These are phyloP conservation scores for Fusarium sp. DNA, from an alignment of 2,329 filamentous ascomycete genomes.

Conservation along the genomic window DNA sequence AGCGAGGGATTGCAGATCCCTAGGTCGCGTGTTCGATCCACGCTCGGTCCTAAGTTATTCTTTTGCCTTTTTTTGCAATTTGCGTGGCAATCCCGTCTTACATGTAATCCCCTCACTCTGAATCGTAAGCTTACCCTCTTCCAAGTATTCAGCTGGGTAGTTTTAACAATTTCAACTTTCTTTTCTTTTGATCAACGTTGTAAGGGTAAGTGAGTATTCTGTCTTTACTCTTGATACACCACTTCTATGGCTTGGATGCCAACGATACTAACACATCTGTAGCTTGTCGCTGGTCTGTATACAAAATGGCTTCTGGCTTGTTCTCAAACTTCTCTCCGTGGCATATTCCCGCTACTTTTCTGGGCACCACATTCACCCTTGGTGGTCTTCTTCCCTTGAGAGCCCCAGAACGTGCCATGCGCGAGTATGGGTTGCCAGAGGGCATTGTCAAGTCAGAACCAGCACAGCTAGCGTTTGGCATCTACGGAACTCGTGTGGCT, in stretches of 20 bases:
- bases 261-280: not conserved
- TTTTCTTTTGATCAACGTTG: not conserved
- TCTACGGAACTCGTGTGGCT: slow-evolving; percentile 42
- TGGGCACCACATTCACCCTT: slow-evolving; percentile 51
- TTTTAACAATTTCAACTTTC: not conserved
- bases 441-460: slow-evolving; percentile 49
- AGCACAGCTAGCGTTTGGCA: slow-evolving; percentile 51
- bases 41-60: slow-evolving; percentile 33
- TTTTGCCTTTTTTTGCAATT: slow-evolving; percentile 17
- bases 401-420: slow-evolving; percentile 51
- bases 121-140: not conserved
- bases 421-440: slow-evolving; percentile 52
- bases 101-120: not conserved
- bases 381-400: slow-evolving; percentile 53
- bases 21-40: slow-evolving; percentile 47
- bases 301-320: slow-evolving; percentile 29
- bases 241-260: not conserved
- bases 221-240: too few species aligned
- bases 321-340: slow-evolving; percentile 36
- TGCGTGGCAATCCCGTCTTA: not conserved
- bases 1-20: slow-evolving; percentile 47
- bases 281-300: not conserved
- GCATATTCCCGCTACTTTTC: slow-evolving; percentile 48
- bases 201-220: not conserved
- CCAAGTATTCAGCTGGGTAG: not conserved